Base-by-base conservation (phyloP, 202 grass and related monocot genomes). In the Cymbopogon flexuosus region DNA sequence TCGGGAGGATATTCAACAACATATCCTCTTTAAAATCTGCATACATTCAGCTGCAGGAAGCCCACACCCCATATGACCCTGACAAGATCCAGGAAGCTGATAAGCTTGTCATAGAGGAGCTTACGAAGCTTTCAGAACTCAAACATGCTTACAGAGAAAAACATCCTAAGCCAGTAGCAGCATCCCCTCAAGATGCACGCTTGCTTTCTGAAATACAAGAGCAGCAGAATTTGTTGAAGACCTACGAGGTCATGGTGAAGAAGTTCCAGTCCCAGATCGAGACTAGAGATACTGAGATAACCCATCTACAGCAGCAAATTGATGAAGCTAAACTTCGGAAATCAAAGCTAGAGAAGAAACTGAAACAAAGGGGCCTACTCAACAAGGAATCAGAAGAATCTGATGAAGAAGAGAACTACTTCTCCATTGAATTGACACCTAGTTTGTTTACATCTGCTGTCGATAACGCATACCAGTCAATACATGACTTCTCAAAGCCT, bases 231-330 rank as follows among this genome's bases (percentile, higher is more conserved):
- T 87, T 99, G 47, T 71, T 99, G 30, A 96, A 95, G 87, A 99
- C 90, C 10, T 97, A 94, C 16, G 94, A 94, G 76, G 92, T 93
- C 54, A 94, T 96, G 96, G 92, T 99, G 62, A 99, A 95, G 62
- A 98, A 98, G 72, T 98, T 98, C 62, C 88, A 98, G 72, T 92
- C 92, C 36, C 92, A 98, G 84, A 95, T 93, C 81, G 88, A 90
- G 81, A 93, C 79, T 70, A 94, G 92, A 87, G 96, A 99, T 54
- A 80, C 64, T 14, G 96, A 99, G 82, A 91, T 90, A 42, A 79
- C 47, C 35, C 88, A 91, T 83, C 74, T 95, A 35, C 92, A 95
- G 35, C 78, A 85, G 70, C 92, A 99, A 81, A 95, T 94, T 2
- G 84, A 93, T 34, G 96, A 95, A 63, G 88, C 96, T 62, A 91